Conservation (phyloP, 2,329 filamentous ascomycete genomes). For the Colletotrichum chlorophyti region DNA sequence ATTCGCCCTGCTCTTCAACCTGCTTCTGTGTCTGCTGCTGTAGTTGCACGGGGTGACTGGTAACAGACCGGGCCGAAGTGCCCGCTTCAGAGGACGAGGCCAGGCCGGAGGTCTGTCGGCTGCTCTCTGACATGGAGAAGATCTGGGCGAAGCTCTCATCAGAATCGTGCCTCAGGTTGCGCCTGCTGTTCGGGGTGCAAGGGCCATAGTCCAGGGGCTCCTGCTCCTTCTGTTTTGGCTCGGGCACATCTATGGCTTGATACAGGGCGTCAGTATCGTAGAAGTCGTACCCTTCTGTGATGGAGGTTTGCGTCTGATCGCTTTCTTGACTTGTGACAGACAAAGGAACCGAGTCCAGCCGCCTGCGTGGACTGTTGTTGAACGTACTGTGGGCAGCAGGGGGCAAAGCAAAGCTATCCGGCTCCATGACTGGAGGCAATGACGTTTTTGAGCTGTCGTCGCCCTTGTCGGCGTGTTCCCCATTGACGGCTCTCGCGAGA, state of each 20-base stretch:
- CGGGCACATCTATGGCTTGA: constrained; percentile 60
- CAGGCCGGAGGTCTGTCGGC: constrained; percentile 46
- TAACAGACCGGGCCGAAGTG: constrained; percentile 1
- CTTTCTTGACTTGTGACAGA: constrained; percentile 60
- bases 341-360: constrained; percentile 57
- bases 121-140: constrained; percentile 63
- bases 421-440: constrained; percentile 56
- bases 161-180: constrained; percentile 58
- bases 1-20: constrained; percentile 43
- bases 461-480: constrained; percentile 36
- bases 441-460: constrained; percentile 42
- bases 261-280: constrained; percentile 64
- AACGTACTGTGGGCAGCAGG: constrained; percentile 50
- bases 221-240: constrained; percentile 44
- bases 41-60: constrained; percentile 29
- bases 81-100: constrained; percentile 43
- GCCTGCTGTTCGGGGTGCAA: constrained; percentile 38
- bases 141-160: constrained; percentile 64
- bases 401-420: constrained; percentile 57
- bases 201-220: constrained; percentile 43
- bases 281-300: constrained; percentile 70
- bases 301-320: constrained; percentile 53
- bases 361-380: constrained; percentile 45
- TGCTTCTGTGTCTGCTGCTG: constrained; percentile 29
- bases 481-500: constrained; percentile 58